These are phyloP conservation scores for Rhizopogon roseolus DNA, from an alignment of 768 basidiomycete genomes.

Conservation along the genomic window DNA sequence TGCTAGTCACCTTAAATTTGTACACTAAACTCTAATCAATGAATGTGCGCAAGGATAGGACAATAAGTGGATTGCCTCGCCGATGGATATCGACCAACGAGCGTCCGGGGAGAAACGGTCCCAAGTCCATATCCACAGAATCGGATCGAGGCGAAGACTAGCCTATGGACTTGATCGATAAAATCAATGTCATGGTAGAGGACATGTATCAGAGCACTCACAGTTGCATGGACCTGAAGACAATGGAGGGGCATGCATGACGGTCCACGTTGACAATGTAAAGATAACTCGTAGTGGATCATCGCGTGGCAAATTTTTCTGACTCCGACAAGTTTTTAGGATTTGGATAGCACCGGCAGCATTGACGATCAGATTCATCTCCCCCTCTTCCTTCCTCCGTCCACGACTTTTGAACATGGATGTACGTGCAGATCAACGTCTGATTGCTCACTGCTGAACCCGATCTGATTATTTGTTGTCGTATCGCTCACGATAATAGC, in stretches of 20 bases:
- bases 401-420: slow-evolving; percentile 22
- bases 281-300: background rate
- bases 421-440: slow-evolving; percentile 14
- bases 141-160: too few relatives aligned
- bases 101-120: background rate
- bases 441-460: background rate
- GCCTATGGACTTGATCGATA: too few relatives aligned
- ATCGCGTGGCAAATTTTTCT: slow-evolving; percentile 24
- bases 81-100: background rate
- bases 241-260: too few relatives aligned
- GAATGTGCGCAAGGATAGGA: background rate
- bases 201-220: too few relatives aligned
- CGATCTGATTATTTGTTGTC: slow-evolving; percentile 5
- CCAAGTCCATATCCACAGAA: background rate
- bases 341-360: slow-evolving; percentile 12
- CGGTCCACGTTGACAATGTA: too few relatives aligned
- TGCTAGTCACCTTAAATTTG: slow-evolving; percentile 1
- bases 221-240: too few relatives aligned
- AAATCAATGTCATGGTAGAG: too few relatives aligned
- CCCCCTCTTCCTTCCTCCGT: slow-evolving; percentile 22
- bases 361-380: slow-evolving; percentile 22
- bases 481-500: slow-evolving; percentile 31
- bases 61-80: background rate
- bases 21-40: background rate
- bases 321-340: slow-evolving; percentile 59